Evolutionary conservation across 345 rosid genomes (phyloP).

Genomic region (Gossypium ekmanianum): DNA sequence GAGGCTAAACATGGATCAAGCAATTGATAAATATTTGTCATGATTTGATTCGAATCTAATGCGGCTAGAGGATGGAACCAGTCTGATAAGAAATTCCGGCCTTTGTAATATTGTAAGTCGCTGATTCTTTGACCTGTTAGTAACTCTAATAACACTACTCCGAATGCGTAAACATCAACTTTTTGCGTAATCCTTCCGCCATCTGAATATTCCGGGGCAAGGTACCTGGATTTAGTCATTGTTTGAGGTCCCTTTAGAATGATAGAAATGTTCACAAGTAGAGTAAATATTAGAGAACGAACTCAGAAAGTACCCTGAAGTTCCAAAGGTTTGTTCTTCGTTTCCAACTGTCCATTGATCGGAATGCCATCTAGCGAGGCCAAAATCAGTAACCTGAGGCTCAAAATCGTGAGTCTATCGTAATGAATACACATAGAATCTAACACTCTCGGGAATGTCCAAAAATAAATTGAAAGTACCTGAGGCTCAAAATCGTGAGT

Average conservation of each 20-base stretch:
- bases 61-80: constrained; percentile 44
- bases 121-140: constrained; percentile 49
- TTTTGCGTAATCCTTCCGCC: constrained; percentile 46
- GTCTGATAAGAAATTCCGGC: constrained; percentile 36
- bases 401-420: neutral
- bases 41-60: constrained; percentile 31
- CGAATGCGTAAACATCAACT: constrained; percentile 66
- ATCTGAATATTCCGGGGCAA: constrained; percentile 57
- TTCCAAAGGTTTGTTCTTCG: constrained; percentile 43
- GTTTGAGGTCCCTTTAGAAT: neutral
- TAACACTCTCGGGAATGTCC: neutral
- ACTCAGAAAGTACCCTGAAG: constrained; percentile 43
- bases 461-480: constrained; percentile 29
- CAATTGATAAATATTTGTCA: constrained; percentile 17
- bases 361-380: constrained; percentile 62
- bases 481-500: constrained; percentile 74
- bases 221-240: constrained; percentile 40
- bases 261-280: neutral
- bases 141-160: constrained; percentile 59
- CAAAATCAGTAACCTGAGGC: constrained; percentile 69
- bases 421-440: neutral
- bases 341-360: constrained; percentile 34
- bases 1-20: constrained; percentile 17
- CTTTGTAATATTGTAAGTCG: constrained; percentile 36
- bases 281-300: neutral